phyloP scores from a whole-genome alignment of 345 rosid species.

The Lagerstroemia speciosa region DNA sequence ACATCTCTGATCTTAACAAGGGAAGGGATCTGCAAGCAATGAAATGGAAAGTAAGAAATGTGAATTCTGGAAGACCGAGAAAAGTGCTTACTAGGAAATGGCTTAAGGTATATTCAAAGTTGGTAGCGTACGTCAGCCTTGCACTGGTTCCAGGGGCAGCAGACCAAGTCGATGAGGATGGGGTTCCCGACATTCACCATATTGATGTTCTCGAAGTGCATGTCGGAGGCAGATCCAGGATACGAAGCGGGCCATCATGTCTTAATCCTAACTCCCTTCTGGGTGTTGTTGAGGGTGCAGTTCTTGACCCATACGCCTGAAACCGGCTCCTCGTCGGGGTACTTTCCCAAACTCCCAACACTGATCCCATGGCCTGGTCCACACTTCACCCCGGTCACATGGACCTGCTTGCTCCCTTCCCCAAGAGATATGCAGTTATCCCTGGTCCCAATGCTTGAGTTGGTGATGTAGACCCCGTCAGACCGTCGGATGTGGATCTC shows the following conservation, averaged over 20 bases:
- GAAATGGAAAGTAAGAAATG: background rate
- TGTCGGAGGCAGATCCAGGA: conserved; percentile 5
- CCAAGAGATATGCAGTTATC: conserved; percentile 24
- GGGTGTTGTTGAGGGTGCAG: conserved; percentile 8
- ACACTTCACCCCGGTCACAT: conserved; percentile 1
- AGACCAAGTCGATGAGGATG: conserved; percentile 27
- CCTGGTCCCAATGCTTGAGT: conserved; percentile 8
- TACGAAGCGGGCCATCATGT: conserved; percentile 11
- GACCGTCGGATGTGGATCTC: conserved; percentile 19
- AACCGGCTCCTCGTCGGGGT: conserved; percentile 4
- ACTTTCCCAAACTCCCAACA: conserved; percentile 12
- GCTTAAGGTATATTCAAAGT: too few relatives aligned
- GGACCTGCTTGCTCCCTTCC: conserved; percentile 11
- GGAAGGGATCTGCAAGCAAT: conserved; percentile 6
- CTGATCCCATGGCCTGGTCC: conserved; percentile 18
- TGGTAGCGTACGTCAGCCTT: conserved; percentile 1
- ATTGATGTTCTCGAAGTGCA: conserved; percentile 28
- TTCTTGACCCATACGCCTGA: conserved; percentile 4
- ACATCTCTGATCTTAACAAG: conserved; percentile 22
- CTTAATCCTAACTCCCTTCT: conserved; percentile 10
- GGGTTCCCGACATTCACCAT: conserved; percentile 28
- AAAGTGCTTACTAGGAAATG: background rate
- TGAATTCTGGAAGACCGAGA: background rate
- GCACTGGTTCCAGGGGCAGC: conserved; percentile 18
- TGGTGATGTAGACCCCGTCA: conserved; percentile 4